Percentiles rank a stretch among this genome's conserved stretches.
phyloP scores from a whole-genome alignment of 495 filamentous ascomycete genomes.

The Tuber microsphaerosporum region DNA sequence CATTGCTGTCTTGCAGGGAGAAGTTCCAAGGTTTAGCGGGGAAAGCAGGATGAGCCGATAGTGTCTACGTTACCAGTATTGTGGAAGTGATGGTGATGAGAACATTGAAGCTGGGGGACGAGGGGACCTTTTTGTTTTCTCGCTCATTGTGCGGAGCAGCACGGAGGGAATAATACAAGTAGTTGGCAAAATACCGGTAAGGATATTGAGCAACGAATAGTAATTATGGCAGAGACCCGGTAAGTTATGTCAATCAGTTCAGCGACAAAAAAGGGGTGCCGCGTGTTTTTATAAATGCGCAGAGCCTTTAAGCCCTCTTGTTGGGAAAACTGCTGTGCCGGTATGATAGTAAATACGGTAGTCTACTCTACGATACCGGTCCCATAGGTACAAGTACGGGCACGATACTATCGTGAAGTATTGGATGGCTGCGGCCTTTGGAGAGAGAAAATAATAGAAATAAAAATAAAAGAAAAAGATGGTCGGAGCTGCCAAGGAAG shows the following conservation, averaged over 20 bases:
- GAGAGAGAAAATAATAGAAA: neutral
- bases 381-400: neutral
- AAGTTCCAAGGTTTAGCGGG: neutral
- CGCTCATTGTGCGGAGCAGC: neutral
- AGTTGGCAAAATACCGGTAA: no score
- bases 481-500: neutral
- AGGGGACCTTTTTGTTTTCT: neutral
- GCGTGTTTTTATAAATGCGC: neutral
- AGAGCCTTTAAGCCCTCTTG: neutral
- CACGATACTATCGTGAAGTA: neutral
- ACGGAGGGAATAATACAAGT: no score
- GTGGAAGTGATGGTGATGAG: conserved; percentile 13
- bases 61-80: neutral
- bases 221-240: neutral
- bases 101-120: neutral
- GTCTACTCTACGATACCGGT: neutral
- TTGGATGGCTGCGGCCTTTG: neutral
- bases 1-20: conserved; percentile 14
- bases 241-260: neutral
- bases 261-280: neutral
- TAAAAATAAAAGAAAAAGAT: neutral
- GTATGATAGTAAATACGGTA: neutral
- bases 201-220: no score
- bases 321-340: neutral
- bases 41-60: conserved; percentile 16